These are phyloP conservation scores for Starmerella apis DNA, from an alignment of 805 yeast species.

Conservation along the genomic window DNA sequence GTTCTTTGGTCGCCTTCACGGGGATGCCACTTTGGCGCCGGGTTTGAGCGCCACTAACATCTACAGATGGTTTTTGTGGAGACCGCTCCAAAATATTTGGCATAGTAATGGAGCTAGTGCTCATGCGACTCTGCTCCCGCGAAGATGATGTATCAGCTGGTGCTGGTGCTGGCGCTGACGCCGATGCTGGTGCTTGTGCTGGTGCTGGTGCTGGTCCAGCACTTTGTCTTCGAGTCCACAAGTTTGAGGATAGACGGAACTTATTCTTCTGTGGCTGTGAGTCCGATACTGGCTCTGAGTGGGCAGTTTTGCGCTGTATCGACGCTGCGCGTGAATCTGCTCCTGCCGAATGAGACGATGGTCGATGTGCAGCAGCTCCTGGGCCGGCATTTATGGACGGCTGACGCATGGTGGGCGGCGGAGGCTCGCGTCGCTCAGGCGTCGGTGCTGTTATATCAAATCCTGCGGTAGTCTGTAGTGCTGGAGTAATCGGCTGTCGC, in stretches of 20 bases:
- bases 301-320: not conserved
- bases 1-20: slow-evolving; percentile 21
- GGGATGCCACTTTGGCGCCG: slow-evolving; percentile 18
- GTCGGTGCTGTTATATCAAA: slow-evolving; percentile 8
- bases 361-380: not conserved
- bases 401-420: slow-evolving; percentile 11
- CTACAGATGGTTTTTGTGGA: slow-evolving; percentile 2
- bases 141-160: not conserved
- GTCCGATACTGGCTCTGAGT: not conserved
- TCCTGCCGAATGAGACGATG: not conserved
- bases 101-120: not conserved
- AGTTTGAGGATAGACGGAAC: slow-evolving; percentile 11
- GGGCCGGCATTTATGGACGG: not conserved
- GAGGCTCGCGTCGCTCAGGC: slow-evolving; percentile 9
- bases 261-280: slow-evolving; percentile 1
- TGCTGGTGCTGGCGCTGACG: not conserved
- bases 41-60: slow-evolving; percentile 4
- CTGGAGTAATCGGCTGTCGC: not conserved
- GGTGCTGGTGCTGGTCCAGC: not conserved
- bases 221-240: slow-evolving; percentile 5
- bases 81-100: slow-evolving; percentile 4
- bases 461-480: not conserved
- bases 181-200: not conserved
- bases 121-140: slow-evolving; percentile 6
- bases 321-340: not conserved